These are phyloP conservation scores for Candida dajiaensis DNA, from an alignment of 805 yeast genomes.

Conservation along the genomic window DNA sequence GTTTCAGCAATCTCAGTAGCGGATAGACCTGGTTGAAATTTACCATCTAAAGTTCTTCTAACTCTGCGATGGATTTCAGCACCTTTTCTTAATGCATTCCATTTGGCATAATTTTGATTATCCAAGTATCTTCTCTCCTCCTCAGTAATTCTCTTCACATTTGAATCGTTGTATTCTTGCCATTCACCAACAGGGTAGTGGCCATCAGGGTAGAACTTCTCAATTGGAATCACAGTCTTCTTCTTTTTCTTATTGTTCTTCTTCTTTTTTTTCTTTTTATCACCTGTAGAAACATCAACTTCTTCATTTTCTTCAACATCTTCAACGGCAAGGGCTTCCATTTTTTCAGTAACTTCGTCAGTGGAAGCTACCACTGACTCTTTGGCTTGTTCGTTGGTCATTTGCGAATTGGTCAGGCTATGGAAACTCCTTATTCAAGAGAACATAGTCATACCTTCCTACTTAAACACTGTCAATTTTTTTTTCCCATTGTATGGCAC, in stretches of 20 bases:
- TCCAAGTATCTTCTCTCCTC: slow-evolving; percentile 83
- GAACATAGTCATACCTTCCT: no score
- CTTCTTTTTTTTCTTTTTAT: slow-evolving; percentile 46
- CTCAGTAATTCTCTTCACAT: slow-evolving; percentile 68
- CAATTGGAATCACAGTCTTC: slow-evolving; percentile 54
- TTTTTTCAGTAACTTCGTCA: slow-evolving; percentile 13
- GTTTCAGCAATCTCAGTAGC: slow-evolving; percentile 86
- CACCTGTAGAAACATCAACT: slow-evolving; percentile 19
- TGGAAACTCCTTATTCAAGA: no score
- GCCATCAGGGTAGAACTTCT: slow-evolving; percentile 61
- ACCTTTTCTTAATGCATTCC: slow-evolving; percentile 91
- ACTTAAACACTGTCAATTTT: neutral
- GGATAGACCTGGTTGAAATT: slow-evolving; percentile 85
- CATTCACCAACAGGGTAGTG: slow-evolving; percentile 85
- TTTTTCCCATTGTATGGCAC: neutral
- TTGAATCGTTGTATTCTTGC: slow-evolving; percentile 64
- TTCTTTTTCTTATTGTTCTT: slow-evolving; percentile 53
- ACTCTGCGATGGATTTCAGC: slow-evolving; percentile 95
- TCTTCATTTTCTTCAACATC: slow-evolving; percentile 10
- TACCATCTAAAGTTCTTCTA: slow-evolving; percentile 67
- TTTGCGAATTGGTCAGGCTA: neutral
- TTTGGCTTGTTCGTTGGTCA: neutral
- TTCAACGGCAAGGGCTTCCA: slow-evolving; percentile 4
- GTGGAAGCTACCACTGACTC: neutral
- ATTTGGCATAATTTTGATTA: slow-evolving; percentile 48